phyloP scores from a whole-genome alignment of 768 basidiomycete genomes.

The Piloderma croceum region DNA sequence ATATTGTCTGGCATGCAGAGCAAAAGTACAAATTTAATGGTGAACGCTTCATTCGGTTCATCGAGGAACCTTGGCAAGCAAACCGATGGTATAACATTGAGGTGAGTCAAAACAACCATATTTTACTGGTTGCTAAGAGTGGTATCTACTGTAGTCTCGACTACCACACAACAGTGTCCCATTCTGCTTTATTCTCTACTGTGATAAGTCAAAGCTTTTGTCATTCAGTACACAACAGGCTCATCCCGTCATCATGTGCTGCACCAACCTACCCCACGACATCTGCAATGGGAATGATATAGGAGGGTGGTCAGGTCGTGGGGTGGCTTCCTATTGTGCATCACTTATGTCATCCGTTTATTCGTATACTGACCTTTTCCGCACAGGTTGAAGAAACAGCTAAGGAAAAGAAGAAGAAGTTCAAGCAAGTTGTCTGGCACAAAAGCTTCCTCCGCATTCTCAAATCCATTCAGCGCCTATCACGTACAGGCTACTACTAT shows the following conservation, averaged over 20 bases:
- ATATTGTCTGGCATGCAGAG: constrained; percentile 30
- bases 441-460: constrained; percentile 28
- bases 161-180: constrained; percentile 6
- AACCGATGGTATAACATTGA: constrained; percentile 32
- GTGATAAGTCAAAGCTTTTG: constrained; percentile 36
- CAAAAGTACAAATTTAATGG: constrained; percentile 24
- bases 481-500: constrained; percentile 16
- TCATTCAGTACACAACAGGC: constrained; percentile 34
- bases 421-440: constrained; percentile 37
- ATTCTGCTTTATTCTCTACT: constrained; percentile 32
- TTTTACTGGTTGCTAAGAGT: not conserved
- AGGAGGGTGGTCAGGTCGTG: constrained; percentile 31
- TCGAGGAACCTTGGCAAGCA: constrained; percentile 35
- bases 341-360: not conserved
- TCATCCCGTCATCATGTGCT: constrained; percentile 31
- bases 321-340: constrained; percentile 36
- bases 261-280: constrained; percentile 26
- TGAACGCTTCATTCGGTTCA: constrained; percentile 20
- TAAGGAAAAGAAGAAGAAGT: constrained; percentile 24
- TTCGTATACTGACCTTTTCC: constrained; percentile 2
- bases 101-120: too few relatives aligned
- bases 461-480: constrained; percentile 14
- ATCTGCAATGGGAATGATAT: constrained; percentile 29
- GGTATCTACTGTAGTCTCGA: not conserved
- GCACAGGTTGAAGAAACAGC: constrained; percentile 29